These are phyloP conservation scores for Monilinia polystroma DNA, from an alignment of 2,329 filamentous ascomycete genomes.

Conservation along the genomic window DNA sequence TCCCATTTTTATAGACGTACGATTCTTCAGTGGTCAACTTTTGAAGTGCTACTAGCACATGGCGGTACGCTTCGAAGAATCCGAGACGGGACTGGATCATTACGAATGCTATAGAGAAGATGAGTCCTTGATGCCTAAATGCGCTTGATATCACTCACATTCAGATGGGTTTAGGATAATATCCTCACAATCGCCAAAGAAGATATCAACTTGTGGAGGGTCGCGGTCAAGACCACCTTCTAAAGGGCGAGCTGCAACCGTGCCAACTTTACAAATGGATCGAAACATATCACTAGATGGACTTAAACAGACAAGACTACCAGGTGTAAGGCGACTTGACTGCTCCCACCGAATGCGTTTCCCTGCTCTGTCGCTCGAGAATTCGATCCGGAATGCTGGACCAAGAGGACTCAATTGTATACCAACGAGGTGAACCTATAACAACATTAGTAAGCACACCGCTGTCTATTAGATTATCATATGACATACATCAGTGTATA, in stretches of 20 bases:
- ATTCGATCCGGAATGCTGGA: constrained; percentile 65
- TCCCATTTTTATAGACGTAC: constrained; percentile 1
- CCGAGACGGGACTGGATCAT: constrained; percentile 76
- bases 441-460: background rate
- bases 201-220: constrained; percentile 73
- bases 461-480: background rate
- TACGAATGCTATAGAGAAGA: constrained; percentile 43
- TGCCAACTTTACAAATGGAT: constrained; percentile 65
- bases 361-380: constrained; percentile 64
- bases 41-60: constrained; percentile 73
- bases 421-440: constrained; percentile 64
- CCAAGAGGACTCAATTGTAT: constrained; percentile 63
- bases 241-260: constrained; percentile 68
- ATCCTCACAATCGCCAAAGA: constrained; percentile 62
- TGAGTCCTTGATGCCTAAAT: constrained; percentile 14
- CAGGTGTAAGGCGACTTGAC: constrained; percentile 52
- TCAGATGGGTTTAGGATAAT: constrained; percentile 65
- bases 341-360: constrained; percentile 66
- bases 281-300: constrained; percentile 60
- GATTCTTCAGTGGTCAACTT: constrained; percentile 37
- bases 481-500: constrained; percentile 66
- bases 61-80: constrained; percentile 75
- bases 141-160: constrained; percentile 45
- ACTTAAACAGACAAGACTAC: constrained; percentile 54
- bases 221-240: constrained; percentile 59